Evolutionary conservation across 2,329 filamentous ascomycete species (phyloP).

Genomic region (Cordyceps militaris): DNA sequence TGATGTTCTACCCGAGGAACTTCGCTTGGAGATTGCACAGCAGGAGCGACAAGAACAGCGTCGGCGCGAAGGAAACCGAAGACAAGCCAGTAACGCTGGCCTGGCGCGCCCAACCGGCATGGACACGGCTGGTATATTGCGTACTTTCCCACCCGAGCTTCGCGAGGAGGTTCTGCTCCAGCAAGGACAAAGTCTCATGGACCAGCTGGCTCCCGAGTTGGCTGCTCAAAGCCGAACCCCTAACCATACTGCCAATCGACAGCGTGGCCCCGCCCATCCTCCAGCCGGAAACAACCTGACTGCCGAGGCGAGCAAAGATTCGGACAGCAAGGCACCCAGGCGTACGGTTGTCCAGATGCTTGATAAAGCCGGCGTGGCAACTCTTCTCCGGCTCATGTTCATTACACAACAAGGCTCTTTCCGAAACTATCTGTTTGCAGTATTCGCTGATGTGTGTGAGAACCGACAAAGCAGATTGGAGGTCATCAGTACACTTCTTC

Average conservation of each 20-base stretch:
- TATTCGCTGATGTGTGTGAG: conserved; percentile 86
- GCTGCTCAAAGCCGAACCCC: conserved; percentile 78
- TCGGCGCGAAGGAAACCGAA: conserved; percentile 71
- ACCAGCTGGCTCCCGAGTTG: conserved; percentile 76
- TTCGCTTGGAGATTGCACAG: conserved; percentile 83
- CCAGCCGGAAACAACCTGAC: conserved; percentile 19
- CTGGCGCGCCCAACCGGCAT: conserved; percentile 60
- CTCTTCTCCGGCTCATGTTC: conserved; percentile 97
- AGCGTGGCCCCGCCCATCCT: conserved; percentile 24
- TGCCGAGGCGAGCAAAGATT: conserved; percentile 30
- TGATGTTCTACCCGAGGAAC: conserved; percentile 82
- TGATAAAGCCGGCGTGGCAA: conserved; percentile 91
- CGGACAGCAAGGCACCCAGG: conserved; percentile 60
- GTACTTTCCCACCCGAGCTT: conserved; percentile 78
- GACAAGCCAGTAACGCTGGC: conserved; percentile 46
- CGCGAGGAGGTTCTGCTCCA: conserved; percentile 85
- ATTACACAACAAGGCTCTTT: conserved; percentile 86
- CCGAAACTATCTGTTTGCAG: conserved; percentile 73
- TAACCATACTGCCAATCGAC: conserved; percentile 28
- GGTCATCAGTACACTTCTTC: conserved; percentile 84
- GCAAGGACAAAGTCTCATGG: conserved; percentile 81
- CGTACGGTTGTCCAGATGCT: conserved; percentile 91
- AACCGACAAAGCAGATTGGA: conserved; percentile 95
- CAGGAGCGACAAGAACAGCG: conserved; percentile 86
- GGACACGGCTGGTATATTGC: conserved; percentile 86